Percentiles rank a stretch among this genome's conserved stretches.
Conservation (phyloP, 805 yeast species). For the Candida saitoana region DNA sequence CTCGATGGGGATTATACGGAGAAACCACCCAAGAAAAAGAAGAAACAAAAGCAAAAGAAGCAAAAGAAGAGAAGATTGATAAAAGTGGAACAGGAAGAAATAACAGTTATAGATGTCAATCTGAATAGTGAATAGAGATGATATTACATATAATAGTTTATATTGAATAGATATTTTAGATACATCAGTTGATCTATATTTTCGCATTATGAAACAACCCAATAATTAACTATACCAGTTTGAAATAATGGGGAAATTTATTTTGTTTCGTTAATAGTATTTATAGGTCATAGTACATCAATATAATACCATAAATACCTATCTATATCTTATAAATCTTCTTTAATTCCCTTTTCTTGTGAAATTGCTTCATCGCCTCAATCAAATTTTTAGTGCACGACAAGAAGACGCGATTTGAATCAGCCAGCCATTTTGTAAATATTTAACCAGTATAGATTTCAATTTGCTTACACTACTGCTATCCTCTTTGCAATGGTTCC, state of each 20-base stretch:
- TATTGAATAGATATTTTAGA: too few species aligned
- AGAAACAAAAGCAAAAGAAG: neutral
- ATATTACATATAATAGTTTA: too few species aligned
- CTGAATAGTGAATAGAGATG: too few species aligned
- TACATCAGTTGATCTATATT: too few species aligned
- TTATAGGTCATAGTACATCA: neutral
- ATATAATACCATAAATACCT: neutral
- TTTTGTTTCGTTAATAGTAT: too few species aligned
- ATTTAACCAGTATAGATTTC: neutral
- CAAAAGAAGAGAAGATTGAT: neutral
- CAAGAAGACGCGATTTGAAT: neutral
- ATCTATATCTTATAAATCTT: neutral
- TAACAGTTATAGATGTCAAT: too few species aligned
- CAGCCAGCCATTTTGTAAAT: neutral
- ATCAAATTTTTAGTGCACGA: neutral
- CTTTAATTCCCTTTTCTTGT: too few species aligned
- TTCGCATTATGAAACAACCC: too few species aligned
- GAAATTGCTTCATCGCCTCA: neutral
- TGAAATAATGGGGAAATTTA: too few species aligned
- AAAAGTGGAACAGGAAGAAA: neutral
- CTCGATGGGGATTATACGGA: neutral
- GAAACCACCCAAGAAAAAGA: neutral
- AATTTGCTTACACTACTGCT: neutral
- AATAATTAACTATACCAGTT: too few species aligned
- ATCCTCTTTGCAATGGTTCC: constrained; percentile 1